Conservation (phyloP, 1,139 yeast species). For the Taphrina communis region DNA sequence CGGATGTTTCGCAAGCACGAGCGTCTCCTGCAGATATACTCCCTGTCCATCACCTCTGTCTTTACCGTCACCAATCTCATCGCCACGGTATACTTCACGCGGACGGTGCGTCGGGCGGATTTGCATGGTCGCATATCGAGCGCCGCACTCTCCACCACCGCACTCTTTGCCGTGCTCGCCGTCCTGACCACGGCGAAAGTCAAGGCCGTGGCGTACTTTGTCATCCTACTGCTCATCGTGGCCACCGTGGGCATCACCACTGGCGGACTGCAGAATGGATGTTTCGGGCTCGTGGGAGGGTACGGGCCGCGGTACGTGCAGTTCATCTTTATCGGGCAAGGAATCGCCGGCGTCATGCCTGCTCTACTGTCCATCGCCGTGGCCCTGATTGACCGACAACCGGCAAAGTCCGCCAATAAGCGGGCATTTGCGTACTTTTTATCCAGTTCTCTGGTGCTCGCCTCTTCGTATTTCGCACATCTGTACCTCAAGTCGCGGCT, state of each 20-base stretch:
- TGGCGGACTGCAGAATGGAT: slow-evolving; percentile 82
- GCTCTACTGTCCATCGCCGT: slow-evolving; percentile 36
- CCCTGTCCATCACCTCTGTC: slow-evolving; percentile 72
- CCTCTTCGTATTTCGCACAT: slow-evolving; percentile 37
- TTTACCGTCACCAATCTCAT: slow-evolving; percentile 74
- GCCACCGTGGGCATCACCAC: slow-evolving; percentile 59
- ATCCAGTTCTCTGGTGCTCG: slow-evolving; percentile 30
- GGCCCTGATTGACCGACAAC: slow-evolving; percentile 2
- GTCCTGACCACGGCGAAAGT: slow-evolving; percentile 53
- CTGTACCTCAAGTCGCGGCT: slow-evolving; percentile 39
- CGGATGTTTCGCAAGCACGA: slow-evolving; percentile 65
- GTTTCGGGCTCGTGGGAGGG: slow-evolving; percentile 24
- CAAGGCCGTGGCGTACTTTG: slow-evolving; percentile 59
- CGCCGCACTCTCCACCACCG: slow-evolving; percentile 58
- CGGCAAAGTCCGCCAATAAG: slow-evolving; percentile 14
- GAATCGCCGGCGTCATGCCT: slow-evolving; percentile 37
- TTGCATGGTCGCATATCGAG: slow-evolving; percentile 67
- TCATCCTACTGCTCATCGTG: slow-evolving; percentile 54
- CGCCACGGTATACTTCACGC: slow-evolving; percentile 69
- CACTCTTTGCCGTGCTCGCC: slow-evolving; percentile 59
- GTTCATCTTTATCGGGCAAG: slow-evolving; percentile 36
- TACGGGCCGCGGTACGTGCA: slow-evolving; percentile 28
- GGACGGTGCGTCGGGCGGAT: slow-evolving; percentile 67
- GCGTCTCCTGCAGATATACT: slow-evolving; percentile 51
- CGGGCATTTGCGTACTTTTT: slow-evolving; percentile 34